phyloP scores from a whole-genome alignment of 179 eudicot genomes.

The Beta macrorhiza region DNA sequence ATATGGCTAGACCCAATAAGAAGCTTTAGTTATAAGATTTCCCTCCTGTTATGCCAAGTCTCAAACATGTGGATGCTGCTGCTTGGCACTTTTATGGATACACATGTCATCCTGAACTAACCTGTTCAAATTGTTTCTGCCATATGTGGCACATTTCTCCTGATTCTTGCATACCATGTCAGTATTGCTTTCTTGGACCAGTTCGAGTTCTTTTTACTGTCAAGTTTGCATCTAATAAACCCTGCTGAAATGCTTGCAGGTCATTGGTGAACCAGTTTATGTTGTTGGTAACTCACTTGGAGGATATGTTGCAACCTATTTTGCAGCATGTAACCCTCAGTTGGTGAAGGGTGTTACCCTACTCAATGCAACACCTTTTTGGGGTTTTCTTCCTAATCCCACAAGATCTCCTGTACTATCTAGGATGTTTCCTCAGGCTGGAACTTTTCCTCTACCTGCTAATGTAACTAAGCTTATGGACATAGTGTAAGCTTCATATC shows the following conservation, averaged over 20 bases:
- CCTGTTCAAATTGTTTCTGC: not conserved
- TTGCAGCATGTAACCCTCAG: constrained; percentile 71
- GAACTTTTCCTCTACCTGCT: constrained; percentile 91
- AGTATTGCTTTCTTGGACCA: not conserved
- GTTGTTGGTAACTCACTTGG: constrained; percentile 95
- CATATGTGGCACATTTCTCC: not conserved
- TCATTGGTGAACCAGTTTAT: constrained; percentile 90
- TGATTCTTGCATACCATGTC: not conserved
- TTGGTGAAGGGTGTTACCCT: constrained; percentile 84
- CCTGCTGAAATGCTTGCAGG: constrained; percentile 47
- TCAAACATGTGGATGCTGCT: not conserved
- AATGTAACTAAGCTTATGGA: constrained; percentile 61
- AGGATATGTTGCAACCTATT: constrained; percentile 85
- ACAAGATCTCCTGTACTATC: constrained; percentile 71
- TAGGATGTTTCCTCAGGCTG: constrained; percentile 81
- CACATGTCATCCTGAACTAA: not conserved
- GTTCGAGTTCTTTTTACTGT: not conserved
- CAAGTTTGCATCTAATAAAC: not conserved
- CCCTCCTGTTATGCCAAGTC: not conserved
- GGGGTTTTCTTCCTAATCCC: constrained; percentile 96
- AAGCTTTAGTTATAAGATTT: too few species aligned
- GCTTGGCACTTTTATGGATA: not conserved
- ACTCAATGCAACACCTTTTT: constrained; percentile 95
- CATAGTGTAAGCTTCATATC: constrained; percentile 58
- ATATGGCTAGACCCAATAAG: not conserved